Percentiles rank a stretch among this genome's conserved stretches.
Conservation (phyloP, 495 filamentous ascomycete species). For the Chaetomium fimeti region DNA sequence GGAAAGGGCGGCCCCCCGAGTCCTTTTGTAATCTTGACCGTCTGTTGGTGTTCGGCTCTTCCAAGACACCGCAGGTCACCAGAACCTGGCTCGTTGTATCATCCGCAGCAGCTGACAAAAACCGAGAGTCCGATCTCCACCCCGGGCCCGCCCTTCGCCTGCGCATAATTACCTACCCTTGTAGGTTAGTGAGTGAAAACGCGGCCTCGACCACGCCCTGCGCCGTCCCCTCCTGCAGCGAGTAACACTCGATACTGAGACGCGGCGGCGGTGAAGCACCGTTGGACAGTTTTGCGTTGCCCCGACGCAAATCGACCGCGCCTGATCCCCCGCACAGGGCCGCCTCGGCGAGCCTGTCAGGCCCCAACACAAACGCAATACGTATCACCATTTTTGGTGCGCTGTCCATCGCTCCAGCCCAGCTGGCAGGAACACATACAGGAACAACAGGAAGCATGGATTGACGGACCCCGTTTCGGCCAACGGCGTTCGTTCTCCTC, state of each 20-base stretch:
- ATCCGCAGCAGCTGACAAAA: slow-evolving; percentile 39
- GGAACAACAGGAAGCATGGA: not conserved
- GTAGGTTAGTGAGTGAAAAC: slow-evolving; percentile 16
- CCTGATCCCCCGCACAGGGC: slow-evolving; percentile 13
- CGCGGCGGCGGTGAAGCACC: slow-evolving; percentile 25
- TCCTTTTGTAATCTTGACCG: slow-evolving; percentile 35
- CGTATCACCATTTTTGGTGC: slow-evolving; percentile 22
- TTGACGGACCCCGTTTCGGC: slow-evolving; percentile 19
- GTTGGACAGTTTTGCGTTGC: not conserved
- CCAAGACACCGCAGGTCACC: slow-evolving; percentile 34
- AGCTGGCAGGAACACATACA: not conserved
- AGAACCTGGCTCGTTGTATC: slow-evolving; percentile 32
- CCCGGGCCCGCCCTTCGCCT: slow-evolving; percentile 7
- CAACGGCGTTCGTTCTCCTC: slow-evolving; percentile 2
- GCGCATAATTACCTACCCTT: slow-evolving; percentile 19
- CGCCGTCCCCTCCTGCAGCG: slow-evolving; percentile 21
- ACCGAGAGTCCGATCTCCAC: slow-evolving; percentile 29
- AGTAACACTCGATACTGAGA: slow-evolving; percentile 9
- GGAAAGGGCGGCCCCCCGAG: slow-evolving; percentile 22
- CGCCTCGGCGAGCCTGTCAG: slow-evolving; percentile 16
- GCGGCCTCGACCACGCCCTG: slow-evolving; percentile 22
- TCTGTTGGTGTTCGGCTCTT: slow-evolving; percentile 32
- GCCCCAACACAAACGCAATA: slow-evolving; percentile 13
- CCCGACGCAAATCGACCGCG: slow-evolving; percentile 12
- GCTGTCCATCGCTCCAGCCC: slow-evolving; percentile 1